Evolutionary conservation across 345 rosid species (phyloP), one percentile per base, ranked within the genome.

Genomic region (Hypericum perforatum): DNA sequence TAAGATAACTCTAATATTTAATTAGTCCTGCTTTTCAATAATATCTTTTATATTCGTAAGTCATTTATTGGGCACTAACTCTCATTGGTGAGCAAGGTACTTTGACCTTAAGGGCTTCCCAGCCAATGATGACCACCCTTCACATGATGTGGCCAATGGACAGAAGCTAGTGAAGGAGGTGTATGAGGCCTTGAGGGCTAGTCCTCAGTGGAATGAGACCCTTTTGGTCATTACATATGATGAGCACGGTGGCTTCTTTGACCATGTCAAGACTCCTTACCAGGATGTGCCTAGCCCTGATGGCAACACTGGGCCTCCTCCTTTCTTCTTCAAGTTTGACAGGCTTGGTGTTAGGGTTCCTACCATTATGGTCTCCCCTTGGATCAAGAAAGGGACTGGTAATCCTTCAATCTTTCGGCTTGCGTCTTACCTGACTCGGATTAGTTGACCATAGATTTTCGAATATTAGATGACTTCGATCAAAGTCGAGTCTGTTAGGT

Each of bases 301-400:
- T 76, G 96, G 95, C 9, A 91, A 82, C 66, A 79, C 82, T 9
- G 98, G 96, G 37, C 96, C 98, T 59, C 78, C 94, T 9, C 98
- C 98, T 54, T 81, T 52, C 57, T 84, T 86, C 74, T 87, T 91
- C 78, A 87, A 84, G 74, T 91, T 91, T 37, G 95, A 91, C 53
- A 78, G 96, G 67, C 79, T 91, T 40, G 98, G 96, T 11, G 98
- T 87, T 55, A 87, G 97, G 8, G 91, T 85, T 42, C 95, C 97
- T 0, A 85, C 97, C 9, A 81, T 89, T 22, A 85, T 89, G 97
- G 79, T 85, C 53, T 88, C 98, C 36, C 96, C 96, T 57, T 87
- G 98, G 98, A 84, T 91, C 69, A 76, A 82, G 70, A 91, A 86
- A 81, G 89, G 98, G 44, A 82, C 92, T 36, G 95, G 96, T 90